Percentiles rank a stretch among this genome's conserved stretches.
Conservation (phyloP, 1,139 yeast species). For the Magnusiomyces starmeri region DNA sequence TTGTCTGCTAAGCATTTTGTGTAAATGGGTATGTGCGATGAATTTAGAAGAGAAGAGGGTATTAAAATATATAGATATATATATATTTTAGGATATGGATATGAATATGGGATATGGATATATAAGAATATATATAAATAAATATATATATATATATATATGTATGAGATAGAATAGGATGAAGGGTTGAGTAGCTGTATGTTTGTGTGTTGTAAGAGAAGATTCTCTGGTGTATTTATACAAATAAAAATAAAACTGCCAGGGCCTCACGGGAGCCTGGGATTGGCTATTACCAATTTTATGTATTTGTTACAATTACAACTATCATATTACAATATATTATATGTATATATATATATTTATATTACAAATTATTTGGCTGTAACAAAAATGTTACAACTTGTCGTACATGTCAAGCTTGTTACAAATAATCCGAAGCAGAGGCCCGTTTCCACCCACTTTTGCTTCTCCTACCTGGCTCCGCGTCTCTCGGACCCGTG, state of each 20-base stretch:
- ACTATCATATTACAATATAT: too few relatives aligned
- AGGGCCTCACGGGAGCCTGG: too few relatives aligned
- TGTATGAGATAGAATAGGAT: not conserved
- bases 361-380: conserved; percentile 9
- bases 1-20: conserved; percentile 20
- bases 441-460: conserved; percentile 3
- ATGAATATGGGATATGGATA: not conserved
- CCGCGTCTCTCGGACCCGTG: not conserved
- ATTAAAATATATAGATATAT: not conserved
- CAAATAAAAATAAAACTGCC: too few relatives aligned
- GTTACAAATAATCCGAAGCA: conserved; percentile 8
- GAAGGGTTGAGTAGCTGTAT: not conserved
- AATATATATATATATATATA: not conserved
- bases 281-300: conserved; percentile 5
- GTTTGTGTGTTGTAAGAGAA: too few relatives aligned
- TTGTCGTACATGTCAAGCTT: not conserved
- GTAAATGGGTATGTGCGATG: not conserved
- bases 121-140: conserved; percentile 7
- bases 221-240: too few relatives aligned
- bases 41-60: not conserved
- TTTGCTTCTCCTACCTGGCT: conserved; percentile 4
- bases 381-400: not conserved
- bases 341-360: not conserved
- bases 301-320: not conserved
- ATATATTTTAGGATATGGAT: too few relatives aligned